Conservation (phyloP, 768 basidiomycete species). For the Auricularia auricula-judae region DNA sequence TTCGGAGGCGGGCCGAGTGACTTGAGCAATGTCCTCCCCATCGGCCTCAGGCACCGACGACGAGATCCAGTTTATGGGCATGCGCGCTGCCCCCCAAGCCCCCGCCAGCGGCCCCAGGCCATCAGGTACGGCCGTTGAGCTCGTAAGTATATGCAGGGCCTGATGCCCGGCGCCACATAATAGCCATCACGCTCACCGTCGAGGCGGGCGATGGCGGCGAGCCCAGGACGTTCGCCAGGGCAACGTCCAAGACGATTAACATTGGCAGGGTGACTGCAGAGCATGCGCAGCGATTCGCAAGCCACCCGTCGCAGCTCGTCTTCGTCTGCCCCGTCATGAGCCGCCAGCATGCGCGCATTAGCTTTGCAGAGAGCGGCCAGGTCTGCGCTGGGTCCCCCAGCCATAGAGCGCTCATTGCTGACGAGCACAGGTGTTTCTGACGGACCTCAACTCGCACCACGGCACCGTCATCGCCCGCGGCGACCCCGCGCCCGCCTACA, state of each 20-base stretch:
- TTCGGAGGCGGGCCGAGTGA: too few relatives aligned
- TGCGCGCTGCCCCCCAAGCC: neutral
- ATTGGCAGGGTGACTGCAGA: neutral
- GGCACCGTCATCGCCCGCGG: constrained; percentile 56
- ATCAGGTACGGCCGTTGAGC: neutral
- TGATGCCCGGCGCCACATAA: neutral
- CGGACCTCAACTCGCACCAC: constrained; percentile 65
- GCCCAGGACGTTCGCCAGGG: neutral
- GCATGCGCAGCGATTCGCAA: neutral
- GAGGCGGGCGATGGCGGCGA: neutral
- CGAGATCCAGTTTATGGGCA: neutral
- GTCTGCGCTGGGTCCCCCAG: constrained; percentile 27
- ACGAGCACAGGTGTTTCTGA: constrained; percentile 46
- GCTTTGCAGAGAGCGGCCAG: constrained; percentile 57
- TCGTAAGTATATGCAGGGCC: neutral
- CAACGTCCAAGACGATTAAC: neutral
- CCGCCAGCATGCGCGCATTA: constrained; percentile 66
- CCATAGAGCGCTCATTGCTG: constrained; percentile 2
- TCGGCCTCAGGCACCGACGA: neutral
- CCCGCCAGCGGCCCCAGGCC: neutral
- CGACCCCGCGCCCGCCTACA: constrained; percentile 34
- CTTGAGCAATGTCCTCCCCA: neutral
- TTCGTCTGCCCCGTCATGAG: constrained; percentile 74
- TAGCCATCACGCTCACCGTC: neutral
- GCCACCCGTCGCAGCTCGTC: constrained; percentile 12